Evolutionary conservation across 1,284 basidiomycete genomes (phyloP), one percentile per base, ranked within the genome.

Genomic region (Vanrija pseudolonga): DNA sequence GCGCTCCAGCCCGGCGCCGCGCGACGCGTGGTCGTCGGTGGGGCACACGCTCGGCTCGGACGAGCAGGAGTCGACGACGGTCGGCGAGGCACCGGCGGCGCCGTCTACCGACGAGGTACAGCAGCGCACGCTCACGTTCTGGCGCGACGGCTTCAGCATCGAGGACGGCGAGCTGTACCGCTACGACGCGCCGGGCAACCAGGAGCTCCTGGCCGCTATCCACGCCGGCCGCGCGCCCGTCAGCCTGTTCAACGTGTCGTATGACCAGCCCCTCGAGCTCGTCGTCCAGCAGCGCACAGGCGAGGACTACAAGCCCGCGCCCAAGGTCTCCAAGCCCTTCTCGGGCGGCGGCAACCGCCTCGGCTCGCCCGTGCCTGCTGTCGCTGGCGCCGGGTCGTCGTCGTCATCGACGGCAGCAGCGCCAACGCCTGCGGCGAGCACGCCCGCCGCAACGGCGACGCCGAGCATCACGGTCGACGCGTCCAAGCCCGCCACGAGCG

Each of bases 71-170:
- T 88, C 87, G 55, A 67, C 79, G 11, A 85, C 79, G 59, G 77
- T 93, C 47, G 38, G 50, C 49, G 17, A 46, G n/a, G 26, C 26
- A 6, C 26, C 26, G 53, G 71, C 71, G 1, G 73, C 75, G 0
- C 78, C 78, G 46, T 81, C 80, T 22, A 83, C 84, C 22, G 80
- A 82, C 42, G 81, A 83, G 55, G 80, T 83, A 0, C 88, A 82
- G 0, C 83, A 87, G 45, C 85, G 95, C 12, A 82, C 85, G 53
- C 79, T 98, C 37, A 95, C 89, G 0, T 92, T 98, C 76, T 98
- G 96, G 95, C 81, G 86, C 36, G 84, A 98, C 62, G 95, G 95
- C 0, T 98, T 98, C 77, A 88, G 86, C 44, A 84, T 98, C 53
- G 92, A 95, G 66, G 90, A 94, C 63, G 92, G 93, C 3, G 85